phyloP scores from a whole-genome alignment of 352 stramenopile species.

The Pythium aristosporum region DNA sequence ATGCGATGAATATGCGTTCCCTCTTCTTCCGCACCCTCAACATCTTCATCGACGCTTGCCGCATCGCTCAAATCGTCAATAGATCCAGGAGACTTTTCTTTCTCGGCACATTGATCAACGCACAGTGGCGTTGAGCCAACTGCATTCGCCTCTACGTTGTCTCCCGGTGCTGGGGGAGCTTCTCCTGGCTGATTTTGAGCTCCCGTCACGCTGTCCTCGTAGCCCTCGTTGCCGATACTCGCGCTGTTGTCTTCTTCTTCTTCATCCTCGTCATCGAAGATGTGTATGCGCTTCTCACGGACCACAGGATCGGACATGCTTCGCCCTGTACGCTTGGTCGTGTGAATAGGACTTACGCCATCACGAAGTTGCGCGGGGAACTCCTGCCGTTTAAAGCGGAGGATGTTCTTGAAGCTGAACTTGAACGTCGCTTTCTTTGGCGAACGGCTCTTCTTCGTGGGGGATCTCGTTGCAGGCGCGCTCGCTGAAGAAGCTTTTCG shows the following conservation, averaged over 20 bases:
- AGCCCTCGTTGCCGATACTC: background rate
- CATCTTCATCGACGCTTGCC: background rate
- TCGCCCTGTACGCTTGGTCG: background rate
- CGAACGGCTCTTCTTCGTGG: conserved; percentile 7
- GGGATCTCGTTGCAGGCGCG: background rate
- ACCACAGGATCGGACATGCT: conserved; percentile 8
- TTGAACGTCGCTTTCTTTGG: conserved; percentile 12
- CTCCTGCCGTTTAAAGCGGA: background rate
- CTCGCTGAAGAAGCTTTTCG: background rate
- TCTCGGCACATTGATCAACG: background rate
- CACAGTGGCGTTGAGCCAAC: background rate
- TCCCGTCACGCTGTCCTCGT: background rate
- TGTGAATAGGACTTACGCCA: conserved; percentile 10
- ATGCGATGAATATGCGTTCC: background rate
- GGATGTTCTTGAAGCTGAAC: conserved; percentile 15
- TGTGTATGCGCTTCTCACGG: background rate
- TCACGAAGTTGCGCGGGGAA: background rate
- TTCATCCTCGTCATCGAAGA: background rate
- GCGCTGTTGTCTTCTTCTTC: background rate
- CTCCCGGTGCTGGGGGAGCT: background rate
- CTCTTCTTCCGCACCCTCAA: background rate
- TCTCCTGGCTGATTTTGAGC: background rate
- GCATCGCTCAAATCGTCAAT: background rate
- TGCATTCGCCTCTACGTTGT: background rate
- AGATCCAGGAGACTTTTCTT: background rate